phyloP scores from a whole-genome alignment of 2,329 filamentous ascomycete genomes.

The Magnaporthiopsis poae region DNA sequence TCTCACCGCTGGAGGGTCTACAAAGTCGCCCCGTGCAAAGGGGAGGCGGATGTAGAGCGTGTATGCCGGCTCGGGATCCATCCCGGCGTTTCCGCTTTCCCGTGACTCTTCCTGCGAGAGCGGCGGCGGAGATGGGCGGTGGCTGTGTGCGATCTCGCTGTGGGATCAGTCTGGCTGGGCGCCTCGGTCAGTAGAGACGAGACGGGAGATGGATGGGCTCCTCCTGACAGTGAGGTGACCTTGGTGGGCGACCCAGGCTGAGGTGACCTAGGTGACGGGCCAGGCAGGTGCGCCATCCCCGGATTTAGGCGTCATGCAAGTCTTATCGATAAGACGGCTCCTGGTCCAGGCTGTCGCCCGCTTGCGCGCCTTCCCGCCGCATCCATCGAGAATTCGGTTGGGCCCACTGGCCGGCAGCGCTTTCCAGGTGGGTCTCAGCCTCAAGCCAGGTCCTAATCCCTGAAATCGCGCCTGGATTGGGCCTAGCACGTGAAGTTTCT shows the following conservation, averaged over 20 bases:
- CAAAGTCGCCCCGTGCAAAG: slow-evolving; percentile 75
- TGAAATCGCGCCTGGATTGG: neutral
- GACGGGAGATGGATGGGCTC: neutral
- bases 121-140: neutral
- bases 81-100: slow-evolving; percentile 3
- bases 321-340: slow-evolving; percentile 3
- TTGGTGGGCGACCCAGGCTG: neutral
- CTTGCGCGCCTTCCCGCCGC: neutral
- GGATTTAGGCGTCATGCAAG: slow-evolving; percentile 2
- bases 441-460: neutral
- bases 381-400: neutral
- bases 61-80: slow-evolving; percentile 41
- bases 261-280: neutral
- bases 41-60: slow-evolving; percentile 86
- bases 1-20: slow-evolving; percentile 75
- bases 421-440: neutral
- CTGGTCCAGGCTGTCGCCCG: no score
- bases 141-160: neutral
- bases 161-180: neutral
- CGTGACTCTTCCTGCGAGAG: neutral
- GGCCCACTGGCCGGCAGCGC: neutral
- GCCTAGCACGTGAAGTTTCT: neutral
- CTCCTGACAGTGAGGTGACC: neutral
- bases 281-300: neutral
- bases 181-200: neutral